A percentile compares a stretch with the other conserved stretches of the same genome.
Conservation (phyloP, 2,329 filamentous ascomycete genomes). For the Paraconiothyrium brasiliense region DNA sequence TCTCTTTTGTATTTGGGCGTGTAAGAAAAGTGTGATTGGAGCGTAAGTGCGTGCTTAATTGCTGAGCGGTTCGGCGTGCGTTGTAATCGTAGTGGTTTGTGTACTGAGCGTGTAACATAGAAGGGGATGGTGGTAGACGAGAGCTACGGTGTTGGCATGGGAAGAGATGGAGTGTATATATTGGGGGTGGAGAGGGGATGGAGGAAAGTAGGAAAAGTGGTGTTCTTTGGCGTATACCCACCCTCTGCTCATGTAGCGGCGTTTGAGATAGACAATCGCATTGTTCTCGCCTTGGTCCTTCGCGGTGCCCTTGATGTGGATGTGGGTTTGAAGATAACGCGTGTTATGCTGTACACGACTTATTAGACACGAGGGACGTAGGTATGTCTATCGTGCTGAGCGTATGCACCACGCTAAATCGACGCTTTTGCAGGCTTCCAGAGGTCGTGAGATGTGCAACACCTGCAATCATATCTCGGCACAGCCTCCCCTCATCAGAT, state of each 20-base stretch:
- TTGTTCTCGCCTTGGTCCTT: not conserved
- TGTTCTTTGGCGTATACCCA: slow-evolving; percentile 3
- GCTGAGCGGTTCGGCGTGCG: not conserved
- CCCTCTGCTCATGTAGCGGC: not conserved
- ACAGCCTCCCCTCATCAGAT: too few relatives aligned
- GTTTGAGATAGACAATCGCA: slow-evolving; percentile 1
- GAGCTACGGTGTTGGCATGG: not conserved
- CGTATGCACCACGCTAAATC: too few relatives aligned
- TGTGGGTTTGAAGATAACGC: too few relatives aligned
- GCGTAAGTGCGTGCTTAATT: not conserved
- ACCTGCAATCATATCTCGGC: too few relatives aligned
- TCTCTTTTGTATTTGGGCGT: not conserved
- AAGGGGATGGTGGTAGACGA: not conserved
- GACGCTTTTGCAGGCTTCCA: too few relatives aligned
- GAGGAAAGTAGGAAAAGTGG: not conserved
- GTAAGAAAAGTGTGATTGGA: not conserved
- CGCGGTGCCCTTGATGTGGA: too few relatives aligned
- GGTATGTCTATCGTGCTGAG: too few relatives aligned
- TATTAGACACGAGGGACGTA: too few relatives aligned
- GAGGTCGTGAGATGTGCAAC: too few relatives aligned
- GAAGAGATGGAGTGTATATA: not conserved
- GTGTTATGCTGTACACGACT: too few relatives aligned
- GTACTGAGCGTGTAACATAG: not conserved
- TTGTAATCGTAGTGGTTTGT: not conserved
- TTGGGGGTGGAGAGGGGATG: not conserved